Percentiles rank a stretch among this genome's conserved stretches.
phyloP scores from a whole-genome alignment of 2,329 filamentous ascomycete genomes.

The Epichloe hybrida region DNA sequence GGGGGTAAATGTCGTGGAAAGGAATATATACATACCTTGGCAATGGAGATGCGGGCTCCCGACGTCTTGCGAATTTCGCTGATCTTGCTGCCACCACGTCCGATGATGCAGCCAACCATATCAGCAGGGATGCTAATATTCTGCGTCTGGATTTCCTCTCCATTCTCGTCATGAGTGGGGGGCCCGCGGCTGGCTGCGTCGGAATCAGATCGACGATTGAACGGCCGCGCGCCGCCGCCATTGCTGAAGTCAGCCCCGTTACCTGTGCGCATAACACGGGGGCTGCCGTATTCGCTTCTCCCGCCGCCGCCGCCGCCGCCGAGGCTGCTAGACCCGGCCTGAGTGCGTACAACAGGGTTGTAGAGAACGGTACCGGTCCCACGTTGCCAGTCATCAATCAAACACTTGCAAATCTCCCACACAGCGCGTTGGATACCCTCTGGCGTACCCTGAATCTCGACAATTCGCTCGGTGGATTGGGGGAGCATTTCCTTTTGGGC shows the following conservation, averaged over 20 bases:
- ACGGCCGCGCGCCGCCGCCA: slow-evolving; percentile 47
- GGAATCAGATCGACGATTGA: slow-evolving; percentile 69
- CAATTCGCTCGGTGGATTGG: slow-evolving; percentile 94
- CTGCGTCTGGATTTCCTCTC: slow-evolving; percentile 94
- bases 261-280: slow-evolving; percentile 83
- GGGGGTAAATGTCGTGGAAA: not conserved
- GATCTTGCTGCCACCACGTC: slow-evolving; percentile 88
- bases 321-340: slow-evolving; percentile 39
- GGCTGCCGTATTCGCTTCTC: slow-evolving; percentile 40
- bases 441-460: slow-evolving; percentile 89
- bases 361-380: slow-evolving; percentile 95
- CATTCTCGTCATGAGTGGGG: slow-evolving; percentile 85
- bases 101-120: slow-evolving; percentile 99
- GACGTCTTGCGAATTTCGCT: slow-evolving; percentile 97
- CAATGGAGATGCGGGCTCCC: slow-evolving; percentile 92
- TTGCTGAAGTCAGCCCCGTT: slow-evolving; percentile 98
- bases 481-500: slow-evolving; percentile 99
- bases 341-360: slow-evolving; percentile 86
- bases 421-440: slow-evolving; percentile 91
- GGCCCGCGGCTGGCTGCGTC: slow-evolving; percentile 70
- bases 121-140: slow-evolving; percentile 99
- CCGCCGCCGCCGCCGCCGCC: slow-evolving; percentile 21
- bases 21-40: slow-evolving; percentile 46
- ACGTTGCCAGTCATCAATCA: slow-evolving; percentile 95
- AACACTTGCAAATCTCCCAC: slow-evolving; percentile 98